Base-by-base conservation (phyloP, 2,329 filamentous ascomycete genomes). In the Albifimbria verrucaria region DNA sequence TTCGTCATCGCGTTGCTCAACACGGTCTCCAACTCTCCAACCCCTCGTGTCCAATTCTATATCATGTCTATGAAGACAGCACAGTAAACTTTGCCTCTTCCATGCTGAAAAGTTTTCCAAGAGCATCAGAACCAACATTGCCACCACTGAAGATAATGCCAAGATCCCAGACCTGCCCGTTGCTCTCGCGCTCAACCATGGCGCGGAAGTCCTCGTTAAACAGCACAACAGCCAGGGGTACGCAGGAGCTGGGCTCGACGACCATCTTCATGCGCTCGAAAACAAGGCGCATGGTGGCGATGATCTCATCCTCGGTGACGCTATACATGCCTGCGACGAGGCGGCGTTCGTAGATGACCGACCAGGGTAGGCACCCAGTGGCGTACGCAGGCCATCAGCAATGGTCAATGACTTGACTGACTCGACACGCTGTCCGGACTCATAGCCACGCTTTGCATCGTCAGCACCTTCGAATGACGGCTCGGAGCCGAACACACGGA, bases 201-300 rank as follows among this genome's bases (percentile, higher is more conserved):
- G 65, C 68, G 53, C 90, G 76, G 57, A 97, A 97, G 4, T 92
- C 90, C 71, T 95, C 90, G 67, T 96, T 88, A 59, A 84, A 97
- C 59, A 97, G 73, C 50, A 86, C 87, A 7, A 90, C 89, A 0
- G 93, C 94, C 55, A 97, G 69, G 1, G 85, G 83, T n/a, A 97
- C 92, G 2, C 87, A 91, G 1, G 89, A 84, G 70, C 88, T 92
- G 21, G 93, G 93, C 77, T 97, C 93, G 12, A 97, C 85, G 21
- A 97, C 85, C 46, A 96, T 74, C 82, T 97, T 97, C 79, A 94
- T 85, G 53, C 92, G 76, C 80, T 97, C 93, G 57, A 92, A 74
- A 28, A 96, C 87, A 56, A 97, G 71, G 56, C 81, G 74, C 81
- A 96, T 80, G 12, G 92, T 88, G 21, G 76, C 79, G 63, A 81